A percentile compares a stretch with the other conserved stretches of the same genome.
phyloP scores from a whole-genome alignment of 2,329 filamentous ascomycete genomes.

The Sporothrix luriei region DNA sequence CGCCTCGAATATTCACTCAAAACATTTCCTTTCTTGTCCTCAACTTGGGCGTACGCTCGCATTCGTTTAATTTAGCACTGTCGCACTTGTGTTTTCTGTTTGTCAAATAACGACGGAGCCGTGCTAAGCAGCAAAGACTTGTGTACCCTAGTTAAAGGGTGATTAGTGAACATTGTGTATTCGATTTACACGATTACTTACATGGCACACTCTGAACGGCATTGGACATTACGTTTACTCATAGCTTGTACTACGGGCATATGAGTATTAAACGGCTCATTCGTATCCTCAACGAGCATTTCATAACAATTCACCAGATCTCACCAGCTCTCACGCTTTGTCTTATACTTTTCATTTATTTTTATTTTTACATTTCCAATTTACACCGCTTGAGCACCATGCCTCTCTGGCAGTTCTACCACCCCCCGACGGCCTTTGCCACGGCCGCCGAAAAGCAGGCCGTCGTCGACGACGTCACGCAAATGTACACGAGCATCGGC shows the following conservation, averaged over 20 bases:
- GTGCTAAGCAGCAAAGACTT: no score
- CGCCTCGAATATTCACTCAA: no score
- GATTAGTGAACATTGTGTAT: conserved; percentile 22
- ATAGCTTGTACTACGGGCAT: no score
- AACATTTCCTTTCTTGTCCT: not conserved
- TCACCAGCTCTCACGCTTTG: no score
- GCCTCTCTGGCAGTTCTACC: conserved; percentile 51
- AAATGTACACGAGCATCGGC: conserved; percentile 37
- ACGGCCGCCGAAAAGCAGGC: conserved; percentile 39
- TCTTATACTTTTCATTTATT: not conserved
- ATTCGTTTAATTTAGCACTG: conserved; percentile 1
- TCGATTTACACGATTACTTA: not conserved
- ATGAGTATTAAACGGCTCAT: no score
- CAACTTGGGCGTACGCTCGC: not conserved
- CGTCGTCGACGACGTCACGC: conserved; percentile 45
- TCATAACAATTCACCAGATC: no score
- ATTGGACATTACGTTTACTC: not conserved
- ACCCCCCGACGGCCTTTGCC: conserved; percentile 44
- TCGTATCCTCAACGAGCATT: no score
- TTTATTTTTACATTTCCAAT: not conserved
- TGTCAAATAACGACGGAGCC: conserved; percentile 13
- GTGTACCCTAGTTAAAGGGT: not conserved
- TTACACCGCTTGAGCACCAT: conserved; percentile 37
- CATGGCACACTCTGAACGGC: no score
- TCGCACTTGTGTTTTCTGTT: not conserved